phyloP scores from a whole-genome alignment of 2,329 filamentous ascomycete genomes.

The Didymella pomorum region DNA sequence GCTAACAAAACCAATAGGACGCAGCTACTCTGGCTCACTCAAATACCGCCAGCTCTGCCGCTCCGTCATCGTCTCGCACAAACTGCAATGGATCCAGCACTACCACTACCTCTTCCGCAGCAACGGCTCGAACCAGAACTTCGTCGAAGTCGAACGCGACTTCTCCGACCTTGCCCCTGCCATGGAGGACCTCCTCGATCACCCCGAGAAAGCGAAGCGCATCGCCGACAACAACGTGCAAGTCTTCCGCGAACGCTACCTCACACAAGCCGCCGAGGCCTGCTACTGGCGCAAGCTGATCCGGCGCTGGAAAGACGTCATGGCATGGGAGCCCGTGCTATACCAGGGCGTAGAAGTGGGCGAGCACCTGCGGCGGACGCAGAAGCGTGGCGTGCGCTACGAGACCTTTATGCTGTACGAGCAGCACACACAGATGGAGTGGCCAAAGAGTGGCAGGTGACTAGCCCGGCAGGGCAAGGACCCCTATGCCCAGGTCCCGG shows the following conservation, averaged over 20 bases:
- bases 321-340: constrained; percentile 32
- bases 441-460: constrained; percentile 14
- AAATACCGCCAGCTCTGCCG: constrained; percentile 63
- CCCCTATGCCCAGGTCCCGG: constrained; percentile 2
- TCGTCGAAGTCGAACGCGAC: constrained; percentile 47
- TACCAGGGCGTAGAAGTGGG: constrained; percentile 36
- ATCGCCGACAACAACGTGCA: constrained; percentile 46
- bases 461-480: constrained; percentile 7
- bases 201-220: constrained; percentile 44
- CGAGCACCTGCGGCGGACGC: constrained; percentile 26
- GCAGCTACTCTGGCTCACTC: constrained; percentile 60
- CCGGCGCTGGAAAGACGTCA: constrained; percentile 27
- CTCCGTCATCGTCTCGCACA: constrained; percentile 47
- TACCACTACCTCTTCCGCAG: constrained; percentile 44
- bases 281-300: constrained; percentile 41
- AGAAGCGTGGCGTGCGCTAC: constrained; percentile 42
- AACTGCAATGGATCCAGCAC: constrained; percentile 48
- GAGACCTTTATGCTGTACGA: constrained; percentile 42
- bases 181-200: constrained; percentile 43
- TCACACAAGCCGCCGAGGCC: constrained; percentile 44
- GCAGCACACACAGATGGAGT: constrained; percentile 11
- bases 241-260: constrained; percentile 44
- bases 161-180: constrained; percentile 41
- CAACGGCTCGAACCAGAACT: constrained; percentile 44
- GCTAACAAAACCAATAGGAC: constrained; percentile 37